A percentile compares a stretch with the other conserved stretches of the same genome.
phyloP scores from a whole-genome alignment of 208 protist species.

The Tetramitus jugosus region DNA sequence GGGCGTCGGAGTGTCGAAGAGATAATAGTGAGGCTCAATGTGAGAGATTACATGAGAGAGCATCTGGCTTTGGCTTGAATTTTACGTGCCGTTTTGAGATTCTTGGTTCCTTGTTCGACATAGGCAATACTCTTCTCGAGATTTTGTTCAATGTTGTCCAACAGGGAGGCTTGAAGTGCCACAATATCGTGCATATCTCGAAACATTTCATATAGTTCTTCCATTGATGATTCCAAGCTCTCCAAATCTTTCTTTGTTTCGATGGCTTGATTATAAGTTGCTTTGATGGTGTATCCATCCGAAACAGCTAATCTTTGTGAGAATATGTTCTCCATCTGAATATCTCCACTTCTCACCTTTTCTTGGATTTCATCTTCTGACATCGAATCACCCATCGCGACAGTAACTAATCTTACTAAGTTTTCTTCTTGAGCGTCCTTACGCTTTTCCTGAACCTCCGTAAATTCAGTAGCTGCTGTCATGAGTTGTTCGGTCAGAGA shows the following conservation, averaged over 20 bases:
- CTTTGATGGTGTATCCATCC: background rate
- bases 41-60: too few relatives aligned
- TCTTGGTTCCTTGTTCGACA: constrained; percentile 12
- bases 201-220: constrained; percentile 22
- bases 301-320: background rate
- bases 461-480: background rate
- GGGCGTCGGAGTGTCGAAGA: too few relatives aligned
- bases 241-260: constrained; percentile 17
- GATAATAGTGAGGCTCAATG: too few relatives aligned
- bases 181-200: background rate
- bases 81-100: constrained; percentile 22
- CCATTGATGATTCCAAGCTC: constrained; percentile 7
- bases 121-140: constrained; percentile 16
- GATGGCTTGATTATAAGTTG: background rate
- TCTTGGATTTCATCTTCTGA: background rate
- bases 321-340: background rate
- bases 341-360: background rate
- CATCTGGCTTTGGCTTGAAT: background rate
- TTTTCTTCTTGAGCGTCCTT: background rate
- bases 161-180: constrained; percentile 1
- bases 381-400: background rate
- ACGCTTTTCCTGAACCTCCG: background rate
- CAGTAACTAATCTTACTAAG: background rate
- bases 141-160: constrained; percentile 26
- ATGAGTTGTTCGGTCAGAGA: background rate